Conservation (phyloP, 2,329 filamentous ascomycete species). For the Immersiporthe knoxdaviesiana region DNA sequence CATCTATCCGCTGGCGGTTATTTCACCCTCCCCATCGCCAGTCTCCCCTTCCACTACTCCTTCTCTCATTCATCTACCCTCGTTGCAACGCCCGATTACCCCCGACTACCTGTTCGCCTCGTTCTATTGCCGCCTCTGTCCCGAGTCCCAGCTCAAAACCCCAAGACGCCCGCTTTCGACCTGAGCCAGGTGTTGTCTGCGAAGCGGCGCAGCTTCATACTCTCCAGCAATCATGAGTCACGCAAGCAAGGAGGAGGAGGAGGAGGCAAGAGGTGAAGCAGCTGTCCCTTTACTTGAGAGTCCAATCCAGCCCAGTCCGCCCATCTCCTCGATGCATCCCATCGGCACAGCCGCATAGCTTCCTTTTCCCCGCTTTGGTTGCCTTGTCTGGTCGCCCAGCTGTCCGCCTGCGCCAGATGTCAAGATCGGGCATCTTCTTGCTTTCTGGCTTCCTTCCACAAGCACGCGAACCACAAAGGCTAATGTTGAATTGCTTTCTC, state of each 20-base stretch:
- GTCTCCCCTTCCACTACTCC: not conserved
- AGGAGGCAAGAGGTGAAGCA: constrained; percentile 14
- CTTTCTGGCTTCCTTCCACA: not conserved
- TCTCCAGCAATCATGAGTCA: not conserved
- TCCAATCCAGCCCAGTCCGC: not conserved
- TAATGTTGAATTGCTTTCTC: constrained; percentile 32
- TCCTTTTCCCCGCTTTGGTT: not conserved
- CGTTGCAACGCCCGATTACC: constrained; percentile 10
- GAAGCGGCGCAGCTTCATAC: not conserved
- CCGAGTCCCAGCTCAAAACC: not conserved
- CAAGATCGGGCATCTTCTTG: not conserved
- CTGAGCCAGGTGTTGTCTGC: not conserved
- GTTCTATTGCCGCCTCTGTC: constrained; percentile 8
- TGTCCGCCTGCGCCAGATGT: not conserved
- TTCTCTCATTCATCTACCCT: not conserved
- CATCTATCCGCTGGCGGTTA: not conserved
- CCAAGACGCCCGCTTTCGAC: not conserved
- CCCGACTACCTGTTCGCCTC: constrained; percentile 5
- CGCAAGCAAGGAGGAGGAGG: not conserved
- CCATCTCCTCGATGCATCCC: not conserved
- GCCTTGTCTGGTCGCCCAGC: not conserved
- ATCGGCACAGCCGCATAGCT: not conserved
- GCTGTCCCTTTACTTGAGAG: not conserved
- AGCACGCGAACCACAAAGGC: not conserved
- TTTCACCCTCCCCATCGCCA: not conserved